Percentiles rank a stretch among this genome's conserved stretches.
Conservation (phyloP, 805 yeast genomes). For the Pachysolen tannophilus region DNA sequence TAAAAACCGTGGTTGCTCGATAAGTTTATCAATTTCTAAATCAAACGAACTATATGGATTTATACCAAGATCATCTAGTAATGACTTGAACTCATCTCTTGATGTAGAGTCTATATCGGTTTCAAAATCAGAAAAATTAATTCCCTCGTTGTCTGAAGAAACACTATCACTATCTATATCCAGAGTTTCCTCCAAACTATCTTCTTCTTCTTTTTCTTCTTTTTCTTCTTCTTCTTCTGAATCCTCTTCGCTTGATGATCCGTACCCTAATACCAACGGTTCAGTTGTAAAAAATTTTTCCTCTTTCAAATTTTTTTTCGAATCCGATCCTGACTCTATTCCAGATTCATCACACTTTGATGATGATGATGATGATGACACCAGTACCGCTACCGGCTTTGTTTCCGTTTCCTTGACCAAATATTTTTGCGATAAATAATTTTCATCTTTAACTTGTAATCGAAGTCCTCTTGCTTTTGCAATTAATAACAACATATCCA, state of each 20-base stretch:
- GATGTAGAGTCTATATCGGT: conserved; percentile 9
- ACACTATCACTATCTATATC: conserved; percentile 4
- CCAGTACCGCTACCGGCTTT: background rate
- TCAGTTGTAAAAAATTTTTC: background rate
- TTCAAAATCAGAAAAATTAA: background rate
- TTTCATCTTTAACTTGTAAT: background rate
- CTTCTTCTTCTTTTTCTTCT: conserved; percentile 9
- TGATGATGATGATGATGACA: background rate
- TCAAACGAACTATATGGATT: conserved; percentile 45
- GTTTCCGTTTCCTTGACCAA: background rate
- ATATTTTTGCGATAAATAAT: background rate
- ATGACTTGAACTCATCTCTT: conserved; percentile 19
- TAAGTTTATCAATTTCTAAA: conserved; percentile 29
- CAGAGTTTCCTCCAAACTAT: conserved; percentile 9
- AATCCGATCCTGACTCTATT: background rate
- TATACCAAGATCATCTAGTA: conserved; percentile 25
- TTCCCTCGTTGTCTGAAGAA: background rate
- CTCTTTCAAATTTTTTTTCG: conserved; percentile 1
- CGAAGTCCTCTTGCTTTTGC: conserved; percentile 31
- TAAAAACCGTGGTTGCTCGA: conserved; percentile 33
- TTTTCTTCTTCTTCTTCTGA: conserved; percentile 5
- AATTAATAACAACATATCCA: conserved; percentile 21
- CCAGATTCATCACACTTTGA: background rate
- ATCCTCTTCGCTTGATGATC: conserved; percentile 3
- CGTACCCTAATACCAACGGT: background rate